These are phyloP conservation scores for Phtheirospermum japonicum DNA, from an alignment of 257 asterid genomes.

Conservation along the genomic window DNA sequence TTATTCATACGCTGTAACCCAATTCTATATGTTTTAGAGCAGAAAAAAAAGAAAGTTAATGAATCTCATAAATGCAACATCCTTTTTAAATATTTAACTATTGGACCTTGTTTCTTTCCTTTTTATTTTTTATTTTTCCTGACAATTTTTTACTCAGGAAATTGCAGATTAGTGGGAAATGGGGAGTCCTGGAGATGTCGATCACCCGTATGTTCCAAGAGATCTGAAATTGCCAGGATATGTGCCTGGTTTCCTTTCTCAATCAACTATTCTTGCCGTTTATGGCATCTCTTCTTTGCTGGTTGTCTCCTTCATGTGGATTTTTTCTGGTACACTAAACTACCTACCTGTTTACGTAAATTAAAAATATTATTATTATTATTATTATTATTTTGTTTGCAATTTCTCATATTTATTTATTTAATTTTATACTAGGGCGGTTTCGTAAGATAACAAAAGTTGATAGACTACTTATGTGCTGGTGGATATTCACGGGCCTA, in stretches of 20 bases:
- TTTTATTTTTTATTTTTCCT: conserved; percentile 11
- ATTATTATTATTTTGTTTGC: not conserved
- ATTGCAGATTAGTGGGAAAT: conserved; percentile 36
- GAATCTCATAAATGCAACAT: not conserved
- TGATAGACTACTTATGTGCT: conserved; percentile 83
- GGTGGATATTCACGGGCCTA: conserved; percentile 97
- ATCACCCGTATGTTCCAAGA: conserved; percentile 69
- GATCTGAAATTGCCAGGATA: conserved; percentile 66
- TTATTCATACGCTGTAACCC: not conserved
- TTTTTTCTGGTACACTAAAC: conserved; percentile 56
- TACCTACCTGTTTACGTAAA: not conserved
- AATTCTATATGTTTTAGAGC: not conserved
- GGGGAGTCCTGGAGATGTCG: conserved; percentile 36
- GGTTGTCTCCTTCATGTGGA: conserved; percentile 70
- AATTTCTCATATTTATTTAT: not conserved
- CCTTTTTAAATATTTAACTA: not conserved
- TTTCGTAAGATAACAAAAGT: conserved; percentile 54
- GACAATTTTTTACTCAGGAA: not conserved
- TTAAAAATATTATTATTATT: not conserved
- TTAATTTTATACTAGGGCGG: conserved; percentile 40
- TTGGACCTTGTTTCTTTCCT: not conserved
- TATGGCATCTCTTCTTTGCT: conserved; percentile 56
- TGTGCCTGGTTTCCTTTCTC: conserved; percentile 62
- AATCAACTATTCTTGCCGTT: conserved; percentile 51
- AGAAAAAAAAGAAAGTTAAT: not conserved